Percentiles rank a stretch among this genome's conserved stretches.
These are phyloP conservation scores for Aureobasidium sp. DNA, from an alignment of 2,329 filamentous ascomycete species.

Conservation along the genomic window DNA sequence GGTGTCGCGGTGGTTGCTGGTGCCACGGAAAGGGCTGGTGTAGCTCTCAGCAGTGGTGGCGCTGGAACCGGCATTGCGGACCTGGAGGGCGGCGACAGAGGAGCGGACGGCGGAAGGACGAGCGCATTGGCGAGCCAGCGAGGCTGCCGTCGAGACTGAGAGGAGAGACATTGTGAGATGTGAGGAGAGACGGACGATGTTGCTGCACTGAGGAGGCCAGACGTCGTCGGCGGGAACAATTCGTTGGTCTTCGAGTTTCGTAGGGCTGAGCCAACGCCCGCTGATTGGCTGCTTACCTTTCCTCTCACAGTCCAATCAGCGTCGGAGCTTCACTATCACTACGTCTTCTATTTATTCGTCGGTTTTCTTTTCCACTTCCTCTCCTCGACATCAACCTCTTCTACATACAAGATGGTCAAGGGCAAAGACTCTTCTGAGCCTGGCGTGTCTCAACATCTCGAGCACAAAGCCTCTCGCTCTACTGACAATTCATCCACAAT, in stretches of 20 bases:
- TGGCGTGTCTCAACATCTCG: not conserved
- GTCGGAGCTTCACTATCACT: not conserved
- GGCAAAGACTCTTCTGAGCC: not conserved
- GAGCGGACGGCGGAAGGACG: conserved; percentile 39
- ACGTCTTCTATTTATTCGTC: not conserved
- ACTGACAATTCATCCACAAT: not conserved
- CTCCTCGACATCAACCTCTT: not conserved
- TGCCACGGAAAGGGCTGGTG: conserved; percentile 46
- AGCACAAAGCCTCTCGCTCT: not conserved
- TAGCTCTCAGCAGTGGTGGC: conserved; percentile 35
- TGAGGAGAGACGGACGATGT: conserved; percentile 15
- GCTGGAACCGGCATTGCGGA: conserved; percentile 26
- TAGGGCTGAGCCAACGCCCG: not conserved
- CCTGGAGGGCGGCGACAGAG: conserved; percentile 34
- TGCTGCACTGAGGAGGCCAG: conserved; percentile 4
- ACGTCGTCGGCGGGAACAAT: conserved; percentile 5
- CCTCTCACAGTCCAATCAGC: no score
- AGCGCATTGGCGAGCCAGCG: conserved; percentile 39
- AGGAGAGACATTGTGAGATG: conserved; percentile 37
- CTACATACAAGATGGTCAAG: not conserved
- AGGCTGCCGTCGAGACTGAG: conserved; percentile 34
- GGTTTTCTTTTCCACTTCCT: not conserved
- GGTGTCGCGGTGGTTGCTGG: conserved; percentile 34
- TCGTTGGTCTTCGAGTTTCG: not conserved
- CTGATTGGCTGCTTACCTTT: no score